These are phyloP conservation scores for Aspergillus ellipticus DNA, from an alignment of 495 filamentous ascomycete species.

Conservation along the genomic window DNA sequence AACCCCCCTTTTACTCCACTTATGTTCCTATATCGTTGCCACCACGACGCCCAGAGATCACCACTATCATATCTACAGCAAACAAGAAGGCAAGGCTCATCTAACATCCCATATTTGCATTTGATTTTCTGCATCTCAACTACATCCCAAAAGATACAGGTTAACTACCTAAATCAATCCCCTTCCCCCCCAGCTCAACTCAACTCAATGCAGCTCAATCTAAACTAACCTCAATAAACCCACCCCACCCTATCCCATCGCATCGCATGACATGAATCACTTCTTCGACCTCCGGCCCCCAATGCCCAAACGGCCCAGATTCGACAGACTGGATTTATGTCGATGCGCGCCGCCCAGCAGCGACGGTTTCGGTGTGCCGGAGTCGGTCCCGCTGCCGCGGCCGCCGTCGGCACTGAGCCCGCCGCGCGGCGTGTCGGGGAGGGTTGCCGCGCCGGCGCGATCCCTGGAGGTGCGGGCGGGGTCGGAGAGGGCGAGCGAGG, in stretches of 20 bases:
- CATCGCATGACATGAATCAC: conserved; percentile 15
- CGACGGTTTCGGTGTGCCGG: conserved; percentile 19
- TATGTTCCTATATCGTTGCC: too few relatives aligned
- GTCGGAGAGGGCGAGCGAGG: not conserved
- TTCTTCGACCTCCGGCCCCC: conserved; percentile 53
- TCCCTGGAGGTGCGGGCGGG: conserved; percentile 29
- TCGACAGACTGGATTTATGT: conserved; percentile 61
- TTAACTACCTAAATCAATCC: too few relatives aligned
- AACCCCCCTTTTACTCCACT: too few relatives aligned
- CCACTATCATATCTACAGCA: too few relatives aligned
- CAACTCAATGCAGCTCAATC: not conserved
- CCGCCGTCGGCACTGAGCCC: conserved; percentile 36
- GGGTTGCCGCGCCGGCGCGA: conserved; percentile 6
- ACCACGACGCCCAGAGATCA: too few relatives aligned
- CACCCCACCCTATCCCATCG: not conserved
- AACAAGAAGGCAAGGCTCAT: too few relatives aligned
- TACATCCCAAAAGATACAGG: too few relatives aligned
- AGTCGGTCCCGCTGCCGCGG: conserved; percentile 24
- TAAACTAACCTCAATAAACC: not conserved
- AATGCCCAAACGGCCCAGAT: conserved; percentile 68
- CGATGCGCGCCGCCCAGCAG: conserved; percentile 46
- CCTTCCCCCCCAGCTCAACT: not conserved
- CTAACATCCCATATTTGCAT: too few relatives aligned
- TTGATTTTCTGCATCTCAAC: too few relatives aligned
- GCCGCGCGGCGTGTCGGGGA: conserved; percentile 40